phyloP scores from a whole-genome alignment of 371 early-diverging fungal species.

The Mortierella sp. region DNA sequence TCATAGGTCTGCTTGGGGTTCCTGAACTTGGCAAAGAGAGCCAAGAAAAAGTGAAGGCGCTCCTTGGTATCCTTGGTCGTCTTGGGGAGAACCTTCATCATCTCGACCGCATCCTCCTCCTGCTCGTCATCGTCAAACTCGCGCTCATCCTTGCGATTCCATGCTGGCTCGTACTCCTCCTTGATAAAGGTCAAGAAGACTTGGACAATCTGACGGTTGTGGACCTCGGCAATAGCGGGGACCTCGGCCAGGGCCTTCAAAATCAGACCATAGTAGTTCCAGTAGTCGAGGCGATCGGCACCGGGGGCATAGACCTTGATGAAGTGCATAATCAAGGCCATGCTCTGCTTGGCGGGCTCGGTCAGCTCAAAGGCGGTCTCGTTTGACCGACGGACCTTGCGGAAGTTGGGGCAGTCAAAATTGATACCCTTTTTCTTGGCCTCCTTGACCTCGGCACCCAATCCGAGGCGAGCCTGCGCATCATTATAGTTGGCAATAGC shows the following conservation, averaged over 20 bases:
- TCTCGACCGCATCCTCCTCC: slow-evolving; percentile 45
- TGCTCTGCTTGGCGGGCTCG: slow-evolving; percentile 42
- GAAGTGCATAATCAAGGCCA: slow-evolving; percentile 62
- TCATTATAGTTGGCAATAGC: slow-evolving; percentile 43
- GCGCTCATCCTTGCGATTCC: slow-evolving; percentile 60
- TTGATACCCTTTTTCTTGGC: slow-evolving; percentile 67
- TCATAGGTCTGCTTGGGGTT: slow-evolving; percentile 70
- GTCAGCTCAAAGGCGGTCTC: slow-evolving; percentile 60
- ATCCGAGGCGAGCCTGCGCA: slow-evolving; percentile 16
- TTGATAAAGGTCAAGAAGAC: slow-evolving; percentile 81
- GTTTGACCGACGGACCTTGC: slow-evolving; percentile 58
- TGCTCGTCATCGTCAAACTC: slow-evolving; percentile 59
- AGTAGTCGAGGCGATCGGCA: slow-evolving; percentile 75
- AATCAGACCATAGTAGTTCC: slow-evolving; percentile 81
- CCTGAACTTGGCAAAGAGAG: slow-evolving; percentile 81
- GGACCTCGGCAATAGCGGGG: slow-evolving; percentile 78
- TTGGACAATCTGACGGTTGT: slow-evolving; percentile 78
- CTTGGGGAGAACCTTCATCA: slow-evolving; percentile 60
- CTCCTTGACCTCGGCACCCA: slow-evolving; percentile 34
- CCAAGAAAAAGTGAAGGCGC: slow-evolving; percentile 77
- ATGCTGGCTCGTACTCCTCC: slow-evolving; percentile 66
- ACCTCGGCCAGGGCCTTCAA: slow-evolving; percentile 77
- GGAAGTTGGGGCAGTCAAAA: slow-evolving; percentile 71
- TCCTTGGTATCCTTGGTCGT: slow-evolving; percentile 60
- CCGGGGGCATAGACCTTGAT: slow-evolving; percentile 61